These are phyloP conservation scores for Adansonia grandidieri DNA, from an alignment of 441 rosid species.

Conservation along the genomic window DNA sequence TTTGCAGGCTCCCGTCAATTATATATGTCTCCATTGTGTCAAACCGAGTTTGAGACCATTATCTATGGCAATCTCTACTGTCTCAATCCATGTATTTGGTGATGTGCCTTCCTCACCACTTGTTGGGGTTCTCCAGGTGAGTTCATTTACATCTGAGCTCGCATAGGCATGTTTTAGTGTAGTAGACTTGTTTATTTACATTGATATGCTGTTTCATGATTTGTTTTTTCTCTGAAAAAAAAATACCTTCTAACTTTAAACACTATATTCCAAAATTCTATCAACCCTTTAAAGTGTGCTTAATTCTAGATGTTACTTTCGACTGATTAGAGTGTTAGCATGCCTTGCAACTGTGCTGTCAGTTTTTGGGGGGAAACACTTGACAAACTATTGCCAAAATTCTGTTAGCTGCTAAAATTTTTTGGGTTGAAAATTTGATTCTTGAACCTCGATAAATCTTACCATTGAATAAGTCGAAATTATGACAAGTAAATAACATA, in stretches of 20 bases:
- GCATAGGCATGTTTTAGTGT: background rate
- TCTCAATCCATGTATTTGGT: constrained; percentile 70
- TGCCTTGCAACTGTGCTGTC: background rate
- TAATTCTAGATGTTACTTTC: background rate
- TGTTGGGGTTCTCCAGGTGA: constrained; percentile 67
- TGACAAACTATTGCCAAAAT: background rate
- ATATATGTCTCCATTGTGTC: constrained; percentile 67
- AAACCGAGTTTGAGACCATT: constrained; percentile 75
- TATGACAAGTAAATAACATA: background rate
- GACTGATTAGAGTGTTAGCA: background rate
- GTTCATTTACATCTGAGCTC: constrained; percentile 11
- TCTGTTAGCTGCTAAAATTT: background rate
- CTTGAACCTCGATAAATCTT: background rate
- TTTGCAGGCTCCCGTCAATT: constrained; percentile 73
- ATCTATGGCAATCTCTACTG: constrained; percentile 75
- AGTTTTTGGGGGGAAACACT: background rate
- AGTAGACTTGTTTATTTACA: background rate
- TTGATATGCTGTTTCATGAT: constrained; percentile 7
- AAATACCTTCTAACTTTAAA: background rate
- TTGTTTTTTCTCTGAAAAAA: background rate
- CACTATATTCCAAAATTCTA: background rate
- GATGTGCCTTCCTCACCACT: constrained; percentile 85
- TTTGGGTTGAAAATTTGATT: constrained; percentile 4
- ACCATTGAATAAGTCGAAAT: background rate
- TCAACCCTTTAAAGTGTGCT: background rate